Evolutionary conservation across 495 filamentous ascomycete genomes (phyloP).

Genomic region (Penicillium lividum): DNA sequence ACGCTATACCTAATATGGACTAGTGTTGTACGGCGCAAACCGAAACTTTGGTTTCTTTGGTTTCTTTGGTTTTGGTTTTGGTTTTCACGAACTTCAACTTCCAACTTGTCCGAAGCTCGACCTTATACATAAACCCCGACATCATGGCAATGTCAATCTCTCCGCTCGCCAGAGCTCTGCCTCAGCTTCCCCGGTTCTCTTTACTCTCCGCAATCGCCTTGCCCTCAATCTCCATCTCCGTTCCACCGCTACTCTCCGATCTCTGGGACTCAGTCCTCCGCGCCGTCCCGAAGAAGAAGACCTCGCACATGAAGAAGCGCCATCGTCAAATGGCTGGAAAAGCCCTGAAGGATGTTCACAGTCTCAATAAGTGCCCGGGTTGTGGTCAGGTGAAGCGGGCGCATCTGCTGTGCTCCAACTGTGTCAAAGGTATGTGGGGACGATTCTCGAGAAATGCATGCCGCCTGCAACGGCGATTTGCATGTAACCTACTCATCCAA

Average conservation of each 20-base stretch:
- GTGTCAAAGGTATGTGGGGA: constrained; percentile 62
- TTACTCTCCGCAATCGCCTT: constrained; percentile 23
- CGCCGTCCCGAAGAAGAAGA: constrained; percentile 98
- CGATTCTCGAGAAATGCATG: not conserved
- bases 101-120: too few species aligned
- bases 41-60: constrained; percentile 7
- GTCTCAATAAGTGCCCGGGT: constrained; percentile 80
- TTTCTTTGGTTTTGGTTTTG: constrained; percentile 1
- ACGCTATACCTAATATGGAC: constrained; percentile 32
- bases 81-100: not conserved
- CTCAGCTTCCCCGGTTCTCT: constrained; percentile 21
- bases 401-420: constrained; percentile 84
- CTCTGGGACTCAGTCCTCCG: constrained; percentile 91
- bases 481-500: not conserved
- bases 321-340: constrained; percentile 93
- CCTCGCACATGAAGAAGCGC: constrained; percentile 93
- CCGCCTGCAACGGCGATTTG: not conserved
- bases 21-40: constrained; percentile 33
- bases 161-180: constrained; percentile 18
- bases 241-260: constrained; percentile 64
- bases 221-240: constrained; percentile 38
- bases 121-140: not conserved
- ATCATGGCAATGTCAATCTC: constrained; percentile 20
- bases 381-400: constrained; percentile 86
- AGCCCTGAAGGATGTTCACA: constrained; percentile 83